Base-by-base conservation (phyloP, 768 basidiomycete genomes). In the Termitomyces sp. region DNA sequence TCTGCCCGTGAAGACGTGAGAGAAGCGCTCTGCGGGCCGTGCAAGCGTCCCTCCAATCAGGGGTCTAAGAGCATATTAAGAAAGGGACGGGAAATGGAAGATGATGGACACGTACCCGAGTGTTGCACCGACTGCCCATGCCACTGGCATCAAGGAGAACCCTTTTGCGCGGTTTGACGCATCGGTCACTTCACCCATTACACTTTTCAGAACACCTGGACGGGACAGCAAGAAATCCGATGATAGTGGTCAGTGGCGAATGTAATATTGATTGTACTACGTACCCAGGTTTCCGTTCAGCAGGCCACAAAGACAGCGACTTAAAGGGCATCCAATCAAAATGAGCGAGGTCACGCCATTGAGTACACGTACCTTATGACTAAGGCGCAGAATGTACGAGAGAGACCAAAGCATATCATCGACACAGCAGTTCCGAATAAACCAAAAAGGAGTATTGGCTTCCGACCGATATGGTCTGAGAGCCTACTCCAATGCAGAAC, bases 371-470 rank as follows among this genome's bases (percentile, higher is more conserved):
- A 76, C 79, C 80, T 80, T 16, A 79, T 42, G 2, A 87, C 79
- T 5, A 86, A 73, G 4, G 80, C 81, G 80, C 77, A 81, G 64
- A 87, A 89, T 0, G 85, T 82, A 46, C 67, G 82, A 0, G 88
- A 89, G 8, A 91, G 67, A n/a, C 89, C 89, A 61, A 91, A 90
- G 65, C 79, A 82, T 51, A 82, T 82, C 83, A 89, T 89, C 0
- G 86, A 88, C 3, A 80, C 32, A 0, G 83, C 79, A 17, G 88
- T 65, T 6, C 88, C 89, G 23, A 80, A 67, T 1, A 91, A 68
- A 1, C 89, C 89, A 0, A 66, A 74, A 53, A 91, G 71, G 58
- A 91, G 80, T 21, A 91, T 80, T 0, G 89, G 89, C 59, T 85
- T 88, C 44, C 89, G 82, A n/a, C 89, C 89, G 46, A 91, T 68